These are phyloP conservation scores for Yueomyces sp. DNA, from an alignment of 805 yeast species.

Conservation along the genomic window DNA sequence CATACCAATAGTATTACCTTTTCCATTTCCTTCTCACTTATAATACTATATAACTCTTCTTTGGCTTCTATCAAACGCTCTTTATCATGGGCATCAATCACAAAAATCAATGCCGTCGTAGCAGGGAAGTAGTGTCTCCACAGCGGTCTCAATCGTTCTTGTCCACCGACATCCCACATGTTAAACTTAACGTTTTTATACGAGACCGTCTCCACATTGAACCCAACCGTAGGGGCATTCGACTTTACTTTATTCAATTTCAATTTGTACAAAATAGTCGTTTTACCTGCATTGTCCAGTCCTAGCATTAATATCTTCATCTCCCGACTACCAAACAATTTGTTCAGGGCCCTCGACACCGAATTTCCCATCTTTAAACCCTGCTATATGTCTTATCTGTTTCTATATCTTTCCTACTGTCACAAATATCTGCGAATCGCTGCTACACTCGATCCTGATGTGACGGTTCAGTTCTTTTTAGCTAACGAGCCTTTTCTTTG, in stretches of 20 bases:
- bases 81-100: constrained; percentile 69
- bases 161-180: constrained; percentile 96
- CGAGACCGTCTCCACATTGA: constrained; percentile 79
- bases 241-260: constrained; percentile 63
- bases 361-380: constrained; percentile 19
- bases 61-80: constrained; percentile 66
- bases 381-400: not conserved
- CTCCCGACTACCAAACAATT: constrained; percentile 40
- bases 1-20: constrained; percentile 68
- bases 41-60: constrained; percentile 61
- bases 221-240: constrained; percentile 89
- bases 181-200: constrained; percentile 73
- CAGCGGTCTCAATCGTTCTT: constrained; percentile 76
- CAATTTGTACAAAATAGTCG: constrained; percentile 73
- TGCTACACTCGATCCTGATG: no score
- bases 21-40: constrained; percentile 72
- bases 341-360: constrained; percentile 26
- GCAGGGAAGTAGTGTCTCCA: constrained; percentile 96
- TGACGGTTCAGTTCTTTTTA: no score
- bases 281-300: constrained; percentile 86
- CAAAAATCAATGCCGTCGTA: constrained; percentile 82
- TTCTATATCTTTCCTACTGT: not conserved
- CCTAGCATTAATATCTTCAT: constrained; percentile 80
- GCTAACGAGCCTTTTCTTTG: no score
- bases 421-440: not conserved